Conservation (phyloP, 164 flowering plant species). For the Pachysandra terminalis region DNA sequence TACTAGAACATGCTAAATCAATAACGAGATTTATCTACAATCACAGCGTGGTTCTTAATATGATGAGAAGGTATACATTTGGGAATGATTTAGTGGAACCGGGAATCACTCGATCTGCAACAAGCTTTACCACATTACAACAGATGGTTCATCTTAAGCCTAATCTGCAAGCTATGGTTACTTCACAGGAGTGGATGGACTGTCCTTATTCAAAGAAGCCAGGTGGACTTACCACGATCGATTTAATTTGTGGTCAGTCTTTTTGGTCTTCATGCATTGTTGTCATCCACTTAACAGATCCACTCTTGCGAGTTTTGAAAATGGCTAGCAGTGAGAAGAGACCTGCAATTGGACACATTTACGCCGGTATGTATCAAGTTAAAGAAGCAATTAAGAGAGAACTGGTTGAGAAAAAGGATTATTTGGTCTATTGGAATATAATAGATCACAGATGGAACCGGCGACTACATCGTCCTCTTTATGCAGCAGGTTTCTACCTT, state of each 20-base stretch:
- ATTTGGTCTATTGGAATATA: slow-evolving; percentile 66
- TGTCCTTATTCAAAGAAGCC: slow-evolving; percentile 54
- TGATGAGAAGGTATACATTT: slow-evolving; percentile 59
- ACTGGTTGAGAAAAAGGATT: slow-evolving; percentile 50
- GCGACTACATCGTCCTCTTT: slow-evolving; percentile 61
- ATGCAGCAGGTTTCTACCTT: slow-evolving; percentile 79
- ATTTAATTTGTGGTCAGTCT: slow-evolving; percentile 42
- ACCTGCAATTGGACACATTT: slow-evolving; percentile 80
- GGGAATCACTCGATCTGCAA: slow-evolving; percentile 37
- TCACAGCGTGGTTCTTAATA: slow-evolving; percentile 49
- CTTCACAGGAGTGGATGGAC: slow-evolving; percentile 88
- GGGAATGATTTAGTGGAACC: slow-evolving; percentile 67
- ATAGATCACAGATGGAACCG: slow-evolving; percentile 75
- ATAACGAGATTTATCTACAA: slow-evolving; percentile 73
- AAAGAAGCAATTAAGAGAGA: slow-evolving; percentile 75
- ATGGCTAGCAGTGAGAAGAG: slow-evolving; percentile 48
- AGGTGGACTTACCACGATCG: slow-evolving; percentile 52
- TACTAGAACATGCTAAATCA: slow-evolving; percentile 57
- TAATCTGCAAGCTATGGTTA: slow-evolving; percentile 64
- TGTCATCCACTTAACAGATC: slow-evolving; percentile 44
- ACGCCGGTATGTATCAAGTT: slow-evolving; percentile 72
- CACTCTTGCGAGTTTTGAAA: slow-evolving; percentile 59
- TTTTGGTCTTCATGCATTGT: slow-evolving; percentile 70
- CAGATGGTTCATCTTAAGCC: slow-evolving; percentile 54
- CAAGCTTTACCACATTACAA: slow-evolving; percentile 63